phyloP scores from a whole-genome alignment of 305 asterid genomes.

The Striga hermonthica region DNA sequence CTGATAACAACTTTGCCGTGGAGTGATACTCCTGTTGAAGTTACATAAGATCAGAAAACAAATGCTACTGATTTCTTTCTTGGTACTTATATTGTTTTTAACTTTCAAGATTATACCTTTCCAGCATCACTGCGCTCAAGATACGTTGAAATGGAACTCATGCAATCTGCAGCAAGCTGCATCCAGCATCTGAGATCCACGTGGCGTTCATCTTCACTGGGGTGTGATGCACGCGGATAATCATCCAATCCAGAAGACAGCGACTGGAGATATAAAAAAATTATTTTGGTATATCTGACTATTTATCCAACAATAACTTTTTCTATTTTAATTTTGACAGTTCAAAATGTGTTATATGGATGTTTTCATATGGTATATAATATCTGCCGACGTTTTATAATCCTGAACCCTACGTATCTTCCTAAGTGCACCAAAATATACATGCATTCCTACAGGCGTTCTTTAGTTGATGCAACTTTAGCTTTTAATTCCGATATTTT shows the following conservation, averaged over 20 bases:
- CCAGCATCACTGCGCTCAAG: conserved; percentile 60
- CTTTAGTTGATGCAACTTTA: neutral
- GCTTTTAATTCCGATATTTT: neutral
- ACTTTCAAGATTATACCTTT: conserved; percentile 41
- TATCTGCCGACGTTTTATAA: neutral
- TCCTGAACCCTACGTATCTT: conserved; percentile 1
- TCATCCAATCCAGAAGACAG: conserved; percentile 97
- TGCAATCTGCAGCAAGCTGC: conserved; percentile 93
- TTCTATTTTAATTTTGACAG: conserved; percentile 14
- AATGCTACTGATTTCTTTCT: conserved; percentile 5
- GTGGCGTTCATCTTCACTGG: conserved; percentile 89
- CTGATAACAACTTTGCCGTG: conserved; percentile 75
- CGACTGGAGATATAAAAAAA: conserved; percentile 48
- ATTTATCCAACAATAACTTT: conserved; percentile 10
- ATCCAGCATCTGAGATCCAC: conserved; percentile 99
- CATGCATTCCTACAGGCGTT: too few species aligned
- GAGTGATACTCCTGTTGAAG: conserved; percentile 65
- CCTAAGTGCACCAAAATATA: neutral
- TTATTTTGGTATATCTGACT: conserved; percentile 30
- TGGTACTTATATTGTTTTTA: conserved; percentile 5
- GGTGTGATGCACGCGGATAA: conserved; percentile 99
- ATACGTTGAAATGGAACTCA: conserved; percentile 78
- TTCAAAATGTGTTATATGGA: conserved; percentile 2
- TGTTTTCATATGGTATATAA: neutral
- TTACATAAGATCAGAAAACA: conserved; percentile 32